A percentile compares a stretch with the other conserved stretches of the same genome.
phyloP scores from a whole-genome alignment of 169 alveolate species.

The Fabrea salina region DNA sequence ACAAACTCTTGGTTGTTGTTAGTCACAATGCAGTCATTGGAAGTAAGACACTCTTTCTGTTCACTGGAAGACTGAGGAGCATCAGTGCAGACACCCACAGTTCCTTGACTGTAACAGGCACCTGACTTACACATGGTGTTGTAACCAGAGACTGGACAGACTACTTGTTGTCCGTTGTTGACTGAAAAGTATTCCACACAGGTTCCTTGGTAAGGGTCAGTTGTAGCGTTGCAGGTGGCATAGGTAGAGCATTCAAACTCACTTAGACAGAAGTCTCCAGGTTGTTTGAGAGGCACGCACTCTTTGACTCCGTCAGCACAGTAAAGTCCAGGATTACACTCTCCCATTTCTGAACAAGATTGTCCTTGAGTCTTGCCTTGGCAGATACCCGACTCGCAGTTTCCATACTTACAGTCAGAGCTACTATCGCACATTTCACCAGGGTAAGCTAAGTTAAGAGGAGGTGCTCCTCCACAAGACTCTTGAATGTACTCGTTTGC shows the following conservation, averaged over 20 bases:
- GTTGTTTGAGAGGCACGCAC: background rate
- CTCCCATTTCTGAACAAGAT: background rate
- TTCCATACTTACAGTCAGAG: constrained; percentile 5
- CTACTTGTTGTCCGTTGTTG: background rate
- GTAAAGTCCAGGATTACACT: constrained; percentile 22
- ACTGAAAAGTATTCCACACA: background rate
- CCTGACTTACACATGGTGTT: background rate
- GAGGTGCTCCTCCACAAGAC: background rate
- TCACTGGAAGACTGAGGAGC: background rate
- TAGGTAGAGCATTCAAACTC: background rate
- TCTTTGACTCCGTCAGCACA: background rate
- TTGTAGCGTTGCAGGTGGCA: background rate
- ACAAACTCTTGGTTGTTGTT: background rate
- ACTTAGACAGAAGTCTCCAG: background rate
- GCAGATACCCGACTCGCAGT: background rate
- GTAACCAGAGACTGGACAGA: constrained; percentile 6
- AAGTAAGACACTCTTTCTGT: background rate
- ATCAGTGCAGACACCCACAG: background rate
- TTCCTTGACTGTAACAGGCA: background rate
- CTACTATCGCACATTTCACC: constrained; percentile 25
- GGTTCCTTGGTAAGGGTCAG: background rate
- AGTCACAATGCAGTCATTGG: background rate
- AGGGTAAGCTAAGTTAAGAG: background rate
- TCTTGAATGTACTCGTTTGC: constrained; percentile 11
- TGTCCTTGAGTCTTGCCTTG: background rate